Evolutionary conservation across 768 basidiomycete genomes (phyloP), one percentile per base, ranked within the genome.

Genomic region (Mrakia frigida): DNA sequence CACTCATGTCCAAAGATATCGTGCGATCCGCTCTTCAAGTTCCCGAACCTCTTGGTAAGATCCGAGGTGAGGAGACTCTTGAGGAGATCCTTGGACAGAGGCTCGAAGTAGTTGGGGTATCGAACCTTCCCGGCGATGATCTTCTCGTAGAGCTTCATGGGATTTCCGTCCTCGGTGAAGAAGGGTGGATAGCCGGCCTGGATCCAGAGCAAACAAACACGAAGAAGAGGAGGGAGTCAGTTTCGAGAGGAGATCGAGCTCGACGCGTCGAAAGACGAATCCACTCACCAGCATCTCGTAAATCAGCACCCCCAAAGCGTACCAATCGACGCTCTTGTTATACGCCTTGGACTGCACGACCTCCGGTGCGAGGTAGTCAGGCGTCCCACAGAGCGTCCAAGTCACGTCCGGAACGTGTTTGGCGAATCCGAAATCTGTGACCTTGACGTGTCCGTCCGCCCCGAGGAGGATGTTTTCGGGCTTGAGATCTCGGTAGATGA

Each of bases 381-480:
- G 84, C 25, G 84, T 83, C 3, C 82, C 83, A 80, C 84, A 84
- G 31, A 84, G 77, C 41, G 84, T 84, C 84, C 84, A 84, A 3
- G 84, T 84, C 70, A 84, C 83, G 68, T 78, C 79, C 68, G 78
- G 82, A 52, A 81, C 70, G 63, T 79, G 80, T 50, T 82, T 82
- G 46, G 83, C 83, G 81, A 98, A 97, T 21, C 95, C 95, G 80
- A 98, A 98, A 82, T 98, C 95, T 23, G 94, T 93, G 46, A 98
- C 90, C 84, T 96, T 97, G 84, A 98, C 93, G 83, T 98, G 94
- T 0, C 95, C 95, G 81, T 97, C 94, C n/a, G 89, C 87, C 78
- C 91, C 93, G 71, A 98, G 88, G 41, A 98, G 87, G 68, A 98
- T 91, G 82, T 98, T 98, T 82, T 84, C 84, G 18, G 84, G 84